Conservation (phyloP, 78 protist species). For the Planoprotostelium fungivorum region DNA sequence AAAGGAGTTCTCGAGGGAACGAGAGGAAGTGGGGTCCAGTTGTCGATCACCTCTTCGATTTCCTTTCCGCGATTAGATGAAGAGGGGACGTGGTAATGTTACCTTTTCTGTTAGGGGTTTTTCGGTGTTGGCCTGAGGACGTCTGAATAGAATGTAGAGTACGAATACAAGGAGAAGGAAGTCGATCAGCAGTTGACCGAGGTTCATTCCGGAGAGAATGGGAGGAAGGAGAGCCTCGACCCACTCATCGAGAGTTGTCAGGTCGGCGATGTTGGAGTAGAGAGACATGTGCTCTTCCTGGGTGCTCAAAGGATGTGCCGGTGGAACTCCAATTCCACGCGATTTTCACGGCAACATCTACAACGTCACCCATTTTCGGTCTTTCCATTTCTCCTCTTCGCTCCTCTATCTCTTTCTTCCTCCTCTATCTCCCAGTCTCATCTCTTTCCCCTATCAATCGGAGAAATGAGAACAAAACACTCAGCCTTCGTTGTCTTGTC, state of each 20-base stretch:
- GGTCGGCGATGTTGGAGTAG: neutral
- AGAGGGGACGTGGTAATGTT: neutral
- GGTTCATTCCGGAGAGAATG: neutral
- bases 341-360: no score
- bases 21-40: neutral
- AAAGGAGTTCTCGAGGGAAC: neutral
- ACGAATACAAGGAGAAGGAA: neutral
- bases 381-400: no score
- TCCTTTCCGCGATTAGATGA: neutral
- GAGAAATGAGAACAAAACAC: no score
- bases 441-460: no score
- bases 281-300: constrained; percentile 1
- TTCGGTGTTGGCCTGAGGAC: neutral
- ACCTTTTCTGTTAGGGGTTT: neutral
- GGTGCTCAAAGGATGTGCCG: no score
- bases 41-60: neutral
- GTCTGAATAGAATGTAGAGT: neutral
- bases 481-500: no score
- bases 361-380: no score
- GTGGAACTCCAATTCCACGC: no score
- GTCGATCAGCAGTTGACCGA: neutral
- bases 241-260: neutral
- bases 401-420: no score
- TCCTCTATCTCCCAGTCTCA: no score
- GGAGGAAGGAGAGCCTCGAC: neutral